phyloP scores from a whole-genome alignment of 164 flowering plant genomes.

The Akebia trifoliata region DNA sequence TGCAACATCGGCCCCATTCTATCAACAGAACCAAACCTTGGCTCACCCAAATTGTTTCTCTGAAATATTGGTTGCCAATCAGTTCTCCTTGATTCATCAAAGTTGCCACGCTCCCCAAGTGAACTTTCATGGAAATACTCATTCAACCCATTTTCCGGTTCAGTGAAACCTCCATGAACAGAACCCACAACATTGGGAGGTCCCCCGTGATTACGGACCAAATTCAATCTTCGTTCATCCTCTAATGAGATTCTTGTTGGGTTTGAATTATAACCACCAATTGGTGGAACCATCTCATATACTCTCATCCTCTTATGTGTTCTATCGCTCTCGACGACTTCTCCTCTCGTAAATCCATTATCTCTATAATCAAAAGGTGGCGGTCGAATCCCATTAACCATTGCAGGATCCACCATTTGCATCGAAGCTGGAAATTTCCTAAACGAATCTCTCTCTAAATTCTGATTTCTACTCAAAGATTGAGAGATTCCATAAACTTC shows the following conservation, averaged over 20 bases:
- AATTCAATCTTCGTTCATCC: slow-evolving; percentile 63
- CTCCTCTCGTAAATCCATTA: slow-evolving; percentile 22
- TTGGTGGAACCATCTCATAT: slow-evolving; percentile 24
- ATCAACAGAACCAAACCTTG: slow-evolving; percentile 16
- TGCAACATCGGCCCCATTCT: slow-evolving; percentile 8
- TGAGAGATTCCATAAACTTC: slow-evolving; percentile 18
- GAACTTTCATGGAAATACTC: slow-evolving; percentile 9
- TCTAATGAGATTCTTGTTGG: slow-evolving; percentile 20
- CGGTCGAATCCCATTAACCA: slow-evolving; percentile 6
- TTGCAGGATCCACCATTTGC: not conserved
- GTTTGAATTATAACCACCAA: slow-evolving; percentile 8
- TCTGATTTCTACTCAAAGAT: slow-evolving; percentile 25
- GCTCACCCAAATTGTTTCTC: not conserved
- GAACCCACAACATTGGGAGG: slow-evolving; percentile 6
- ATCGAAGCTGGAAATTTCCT: not conserved
- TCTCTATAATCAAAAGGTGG: slow-evolving; percentile 7
- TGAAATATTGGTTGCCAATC: not conserved
- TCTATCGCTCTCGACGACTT: slow-evolving; percentile 27
- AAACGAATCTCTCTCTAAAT: slow-evolving; percentile 16
- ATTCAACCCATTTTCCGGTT: not conserved
- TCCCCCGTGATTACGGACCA: slow-evolving; percentile 76
- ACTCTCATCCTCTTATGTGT: slow-evolving; percentile 52
- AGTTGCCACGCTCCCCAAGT: not conserved
- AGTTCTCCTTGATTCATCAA: slow-evolving; percentile 11
- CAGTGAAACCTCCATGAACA: not conserved